Conservation (phyloP, 768 basidiomycete species). For the Psilocybe tampanensis region DNA sequence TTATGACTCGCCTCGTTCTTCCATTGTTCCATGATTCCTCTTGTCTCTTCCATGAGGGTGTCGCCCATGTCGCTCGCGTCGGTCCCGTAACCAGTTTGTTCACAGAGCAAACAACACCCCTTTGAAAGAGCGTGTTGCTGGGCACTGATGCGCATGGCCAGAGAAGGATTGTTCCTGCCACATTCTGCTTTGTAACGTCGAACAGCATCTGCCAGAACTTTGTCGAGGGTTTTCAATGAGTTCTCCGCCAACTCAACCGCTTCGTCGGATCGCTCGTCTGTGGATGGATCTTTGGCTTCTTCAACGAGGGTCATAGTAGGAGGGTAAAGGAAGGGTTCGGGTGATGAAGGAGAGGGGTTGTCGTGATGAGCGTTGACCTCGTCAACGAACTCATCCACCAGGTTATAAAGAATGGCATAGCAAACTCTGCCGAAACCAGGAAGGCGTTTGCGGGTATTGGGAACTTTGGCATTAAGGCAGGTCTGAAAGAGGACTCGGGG, state of each 20-base stretch:
- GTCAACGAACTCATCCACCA: conserved; percentile 45
- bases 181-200: conserved; percentile 43
- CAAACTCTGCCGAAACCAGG: conserved; percentile 40
- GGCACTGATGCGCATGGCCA: conserved; percentile 35
- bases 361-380: conserved; percentile 49
- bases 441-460: conserved; percentile 36
- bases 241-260: conserved; percentile 39
- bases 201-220: conserved; percentile 37
- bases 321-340: conserved; percentile 32
- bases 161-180: conserved; percentile 30
- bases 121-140: conserved; percentile 41
- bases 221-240: conserved; percentile 36
- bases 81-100: conserved; percentile 48
- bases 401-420: conserved; percentile 42
- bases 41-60: conserved; percentile 37
- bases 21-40: conserved; percentile 42
- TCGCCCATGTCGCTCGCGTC: conserved; percentile 43
- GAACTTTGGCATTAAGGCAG: conserved; percentile 38
- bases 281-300: conserved; percentile 43
- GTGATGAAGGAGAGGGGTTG: conserved; percentile 34
- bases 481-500: conserved; percentile 29
- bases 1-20: conserved; percentile 35
- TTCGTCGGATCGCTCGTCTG: conserved; percentile 40
- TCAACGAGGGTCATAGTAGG: conserved; percentile 46
- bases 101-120: conserved; percentile 45